Conservation (phyloP, 2,329 filamentous ascomycete species). For the Trichophyton mentagrophytes region DNA sequence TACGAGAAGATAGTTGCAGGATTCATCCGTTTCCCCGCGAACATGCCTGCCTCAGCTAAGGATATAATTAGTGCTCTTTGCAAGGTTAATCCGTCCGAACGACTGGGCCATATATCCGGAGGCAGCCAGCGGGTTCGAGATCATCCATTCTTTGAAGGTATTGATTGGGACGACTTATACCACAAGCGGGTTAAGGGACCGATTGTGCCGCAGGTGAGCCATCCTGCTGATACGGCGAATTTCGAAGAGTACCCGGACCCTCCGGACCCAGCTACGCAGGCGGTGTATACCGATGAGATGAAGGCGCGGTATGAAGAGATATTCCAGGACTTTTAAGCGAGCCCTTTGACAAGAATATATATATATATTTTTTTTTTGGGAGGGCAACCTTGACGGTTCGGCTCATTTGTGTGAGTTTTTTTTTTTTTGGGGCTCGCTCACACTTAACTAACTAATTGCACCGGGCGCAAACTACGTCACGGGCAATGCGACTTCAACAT, state of each 20-base stretch:
- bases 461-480: too few relatives aligned
- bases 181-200: conserved; percentile 47
- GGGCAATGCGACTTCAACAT: not conserved
- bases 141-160: conserved; percentile 49
- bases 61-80: conserved; percentile 51
- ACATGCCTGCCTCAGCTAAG: conserved; percentile 46
- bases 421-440: not conserved
- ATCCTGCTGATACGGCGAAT: conserved; percentile 49
- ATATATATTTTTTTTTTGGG: too few relatives aligned
- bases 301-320: conserved; percentile 46
- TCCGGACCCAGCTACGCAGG: conserved; percentile 40
- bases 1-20: conserved; percentile 57
- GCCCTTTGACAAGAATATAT: not conserved
- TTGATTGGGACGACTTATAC: conserved; percentile 53
- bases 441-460: not conserved
- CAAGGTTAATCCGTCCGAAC: conserved; percentile 50
- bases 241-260: conserved; percentile 52
- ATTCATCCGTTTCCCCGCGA: conserved; percentile 46
- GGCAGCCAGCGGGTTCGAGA: conserved; percentile 47
- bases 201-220: conserved; percentile 48
- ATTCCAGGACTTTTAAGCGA: conserved; percentile 47
- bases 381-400: not conserved
- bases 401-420: too few relatives aligned
- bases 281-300: conserved; percentile 47
- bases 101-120: conserved; percentile 50